Evolutionary conservation across 345 rosid genomes (phyloP), one percentile per base, ranked within the genome.

Genomic region (Geranium rotundifolium): DNA sequence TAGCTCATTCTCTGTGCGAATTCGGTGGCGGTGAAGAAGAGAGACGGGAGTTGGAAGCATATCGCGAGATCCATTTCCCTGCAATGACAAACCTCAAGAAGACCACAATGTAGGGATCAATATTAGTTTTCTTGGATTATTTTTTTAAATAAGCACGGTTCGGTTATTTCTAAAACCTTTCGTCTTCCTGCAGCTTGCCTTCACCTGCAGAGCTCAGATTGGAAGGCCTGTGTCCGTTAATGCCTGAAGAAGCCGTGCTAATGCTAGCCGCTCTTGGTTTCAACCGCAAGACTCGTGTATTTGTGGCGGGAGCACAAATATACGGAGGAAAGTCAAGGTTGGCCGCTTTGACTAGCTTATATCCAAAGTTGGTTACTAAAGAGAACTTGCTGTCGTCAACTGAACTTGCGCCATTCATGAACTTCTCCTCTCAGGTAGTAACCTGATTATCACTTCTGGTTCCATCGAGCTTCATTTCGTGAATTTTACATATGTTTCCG

Each of bases 261-360:
- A 86, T 88, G 92, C 95, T 93, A 59, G 90, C 88, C 1, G 99
- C 92, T 69, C 96, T 93, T 16, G 96, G 99, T 62, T 93, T 93
- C 76, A 81, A 71, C 64, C 79, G 97, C 20, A 81, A 80, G 80
- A 86, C 99, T 1, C 88, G 69, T 41, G 70, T 90, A 57, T 93
- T 74, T 49, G 85, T 93, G 39, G 99, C 99, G 2, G 96, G 99
- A 6, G 95, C 96, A 0, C 85, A 86, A 62, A 88, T 88, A 57
- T 88, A 90, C 41, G 97, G 97, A 50, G 97, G 96, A 61, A 71
- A 17, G 3, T 65, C 67, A 34, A 82, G 95, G 65, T 77, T 93
- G 69, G 64, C 81, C 15, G 86, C 95, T 76, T 78, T 90, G 75
- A 86, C 83, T 3, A 85, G 76, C 76, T 80, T 93, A 67, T 90